Base-by-base conservation (phyloP, 805 yeast species). In the Zygoascus flipseniorum region DNA sequence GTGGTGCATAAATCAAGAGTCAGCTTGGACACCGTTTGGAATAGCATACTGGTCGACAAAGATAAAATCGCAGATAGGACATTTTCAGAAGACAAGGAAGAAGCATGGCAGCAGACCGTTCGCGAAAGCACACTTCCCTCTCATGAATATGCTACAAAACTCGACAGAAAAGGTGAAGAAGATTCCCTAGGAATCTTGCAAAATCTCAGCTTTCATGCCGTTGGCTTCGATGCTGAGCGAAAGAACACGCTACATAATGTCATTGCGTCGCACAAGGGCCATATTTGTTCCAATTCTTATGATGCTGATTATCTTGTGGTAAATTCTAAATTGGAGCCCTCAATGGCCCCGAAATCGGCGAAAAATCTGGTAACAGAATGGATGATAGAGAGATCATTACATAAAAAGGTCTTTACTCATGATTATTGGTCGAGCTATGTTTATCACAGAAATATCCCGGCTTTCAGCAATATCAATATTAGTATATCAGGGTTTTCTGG, bases 401-500 rank as follows among this genome's bases (percentile, higher is more conserved):
- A 76, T 67, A 81, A 81, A 59, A 75, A 77, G 45, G 64, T 68
- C 46, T 59, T 79, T 6, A 66, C 70, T 14, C 60, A 66, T 35
- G 95, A 85, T 62, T 65, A 70, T 14, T 87, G 96, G 96, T 77
- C 85, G 2, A 62, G 63, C 13, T 65, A 68, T 55, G 57, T 67
- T 46, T 52, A 67, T 50, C 54, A 59, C 52, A 62, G 72, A 59
- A 57, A 69, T 42, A 50, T 62, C 54, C 51, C 43, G 46, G 72
- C 55, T 4, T 59, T 63, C 46, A 45, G 50, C 20, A 66, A 58
- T 50, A 57, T 69, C 51, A 59, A 60, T 8, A 70, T 85, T 3
- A 75, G 85, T 56, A 73, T 85, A 2, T 78, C 88, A 2, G 96
- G 96, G 2, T 88, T 84, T 65, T 76, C 81, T 19, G 95, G 95